A percentile compares a stretch with the other conserved stretches of the same genome.
Conservation (phyloP, 768 basidiomycete genomes). For the Coprinellus micaceus region DNA sequence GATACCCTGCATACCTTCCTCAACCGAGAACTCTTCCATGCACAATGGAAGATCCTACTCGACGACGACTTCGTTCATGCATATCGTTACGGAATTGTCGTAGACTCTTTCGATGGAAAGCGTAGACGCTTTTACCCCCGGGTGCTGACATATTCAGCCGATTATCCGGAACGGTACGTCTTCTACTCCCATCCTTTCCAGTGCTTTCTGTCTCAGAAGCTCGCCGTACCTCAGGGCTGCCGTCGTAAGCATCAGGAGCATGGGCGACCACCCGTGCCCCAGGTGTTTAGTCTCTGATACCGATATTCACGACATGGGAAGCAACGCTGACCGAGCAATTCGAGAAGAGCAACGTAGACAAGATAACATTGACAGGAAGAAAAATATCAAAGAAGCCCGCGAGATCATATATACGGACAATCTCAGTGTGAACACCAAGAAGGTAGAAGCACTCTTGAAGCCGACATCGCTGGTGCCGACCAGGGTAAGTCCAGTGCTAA, state of each 20-base stretch:
- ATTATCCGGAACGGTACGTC: slow-evolving; percentile 6
- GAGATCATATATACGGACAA: not conserved
- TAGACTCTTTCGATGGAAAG: not conserved
- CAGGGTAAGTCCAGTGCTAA: not conserved
- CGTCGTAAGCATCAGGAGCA: too few species aligned
- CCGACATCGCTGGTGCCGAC: not conserved
- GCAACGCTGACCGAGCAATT: too few species aligned
- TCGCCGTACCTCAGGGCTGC: too few species aligned
- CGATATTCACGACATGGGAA: too few species aligned
- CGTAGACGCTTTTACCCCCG: slow-evolving; percentile 1
- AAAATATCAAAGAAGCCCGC: not conserved
- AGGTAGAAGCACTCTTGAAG: not conserved
- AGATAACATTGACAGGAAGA: too few species aligned
- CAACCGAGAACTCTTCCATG: not conserved
- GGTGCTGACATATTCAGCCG: slow-evolving; percentile 8
- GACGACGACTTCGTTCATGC: slow-evolving; percentile 3
- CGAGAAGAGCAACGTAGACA: too few species aligned
- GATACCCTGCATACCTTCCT: not conserved
- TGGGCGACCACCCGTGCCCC: too few species aligned
- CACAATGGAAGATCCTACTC: slow-evolving; percentile 5
- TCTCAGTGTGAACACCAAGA: not conserved
- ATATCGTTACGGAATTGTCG: slow-evolving; percentile 1
- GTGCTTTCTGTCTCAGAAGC: too few species aligned
- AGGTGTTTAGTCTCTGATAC: too few species aligned
- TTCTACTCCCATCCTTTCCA: too few species aligned